phyloP scores from a whole-genome alignment of 2,329 filamentous ascomycete species.

The Calonectria fujianensis region DNA sequence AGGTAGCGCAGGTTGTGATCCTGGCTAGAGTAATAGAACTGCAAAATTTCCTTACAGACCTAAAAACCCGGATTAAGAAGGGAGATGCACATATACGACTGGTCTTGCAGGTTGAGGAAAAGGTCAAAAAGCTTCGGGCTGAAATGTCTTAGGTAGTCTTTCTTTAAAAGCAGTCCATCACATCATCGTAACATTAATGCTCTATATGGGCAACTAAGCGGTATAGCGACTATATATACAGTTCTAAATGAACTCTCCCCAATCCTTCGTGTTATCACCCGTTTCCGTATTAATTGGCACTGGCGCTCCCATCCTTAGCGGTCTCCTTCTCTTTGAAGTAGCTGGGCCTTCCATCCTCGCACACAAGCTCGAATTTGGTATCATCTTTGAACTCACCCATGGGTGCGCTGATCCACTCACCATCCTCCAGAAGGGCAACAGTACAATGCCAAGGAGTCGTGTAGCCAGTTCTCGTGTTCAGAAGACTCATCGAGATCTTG shows the following conservation, averaged over 20 bases:
- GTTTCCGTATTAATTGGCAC: neutral
- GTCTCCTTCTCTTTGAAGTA: conserved; percentile 45
- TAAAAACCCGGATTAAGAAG: neutral
- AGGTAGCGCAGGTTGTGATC: neutral
- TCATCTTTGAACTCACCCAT: conserved; percentile 55
- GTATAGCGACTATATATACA: neutral
- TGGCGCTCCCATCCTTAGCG: neutral
- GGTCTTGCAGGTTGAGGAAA: neutral
- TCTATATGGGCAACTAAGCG: neutral
- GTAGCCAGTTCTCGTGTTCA: conserved; percentile 56
- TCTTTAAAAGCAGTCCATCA: neutral
- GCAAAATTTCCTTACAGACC: neutral
- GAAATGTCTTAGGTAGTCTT: neutral
- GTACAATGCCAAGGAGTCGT: conserved; percentile 59
- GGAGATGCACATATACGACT: neutral
- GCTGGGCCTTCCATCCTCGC: conserved; percentile 49
- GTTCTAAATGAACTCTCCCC: neutral
- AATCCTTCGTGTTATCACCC: neutral
- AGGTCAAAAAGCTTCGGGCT: neutral
- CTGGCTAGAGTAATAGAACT: neutral
- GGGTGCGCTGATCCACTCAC: conserved; percentile 51
- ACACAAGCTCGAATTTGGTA: conserved; percentile 47
- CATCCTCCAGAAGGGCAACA: conserved; percentile 45
- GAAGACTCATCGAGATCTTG: conserved; percentile 56
- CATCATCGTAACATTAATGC: neutral